phyloP scores from a whole-genome alignment of 768 basidiomycete genomes.

The Leucocoprinus leucothites region DNA sequence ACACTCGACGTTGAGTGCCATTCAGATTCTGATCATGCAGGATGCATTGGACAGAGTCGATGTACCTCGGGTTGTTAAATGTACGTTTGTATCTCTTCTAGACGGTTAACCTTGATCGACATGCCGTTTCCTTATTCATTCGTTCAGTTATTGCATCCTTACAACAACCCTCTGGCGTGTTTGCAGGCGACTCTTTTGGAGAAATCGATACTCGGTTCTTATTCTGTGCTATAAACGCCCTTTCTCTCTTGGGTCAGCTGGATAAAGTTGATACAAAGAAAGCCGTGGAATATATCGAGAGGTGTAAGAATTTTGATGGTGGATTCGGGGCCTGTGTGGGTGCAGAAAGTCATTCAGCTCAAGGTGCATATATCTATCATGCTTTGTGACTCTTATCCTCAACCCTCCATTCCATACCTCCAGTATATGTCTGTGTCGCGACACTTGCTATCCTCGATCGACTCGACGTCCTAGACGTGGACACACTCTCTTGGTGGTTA shows the following conservation, averaged over 20 bases:
- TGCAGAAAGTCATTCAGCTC: constrained; percentile 90
- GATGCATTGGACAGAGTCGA: constrained; percentile 75
- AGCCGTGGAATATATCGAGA: constrained; percentile 67
- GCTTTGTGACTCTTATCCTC: no score
- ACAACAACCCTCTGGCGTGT: constrained; percentile 83
- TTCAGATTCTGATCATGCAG: constrained; percentile 88
- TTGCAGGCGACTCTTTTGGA: constrained; percentile 89
- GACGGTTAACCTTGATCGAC: neutral
- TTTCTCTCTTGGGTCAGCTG: constrained; percentile 78
- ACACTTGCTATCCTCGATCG: constrained; percentile 85
- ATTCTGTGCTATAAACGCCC: constrained; percentile 80
- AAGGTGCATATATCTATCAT: constrained; percentile 50
- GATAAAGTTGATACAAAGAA: constrained; percentile 64
- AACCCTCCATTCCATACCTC: neutral
- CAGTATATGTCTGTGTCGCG: constrained; percentile 89
- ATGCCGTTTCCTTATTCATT: neutral
- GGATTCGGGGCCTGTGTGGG: constrained; percentile 85
- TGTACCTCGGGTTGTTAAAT: constrained; percentile 65
- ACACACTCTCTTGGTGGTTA: constrained; percentile 91
- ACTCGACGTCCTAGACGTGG: constrained; percentile 73
- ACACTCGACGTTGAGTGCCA: constrained; percentile 81
- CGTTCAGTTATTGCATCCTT: constrained; percentile 74
- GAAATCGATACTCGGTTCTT: constrained; percentile 90
- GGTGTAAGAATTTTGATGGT: constrained; percentile 92
- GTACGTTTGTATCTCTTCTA: constrained; percentile 38